These are phyloP conservation scores for Paspalum vaginatum DNA, from an alignment of 176 grass and related monocot species.

Conservation along the genomic window DNA sequence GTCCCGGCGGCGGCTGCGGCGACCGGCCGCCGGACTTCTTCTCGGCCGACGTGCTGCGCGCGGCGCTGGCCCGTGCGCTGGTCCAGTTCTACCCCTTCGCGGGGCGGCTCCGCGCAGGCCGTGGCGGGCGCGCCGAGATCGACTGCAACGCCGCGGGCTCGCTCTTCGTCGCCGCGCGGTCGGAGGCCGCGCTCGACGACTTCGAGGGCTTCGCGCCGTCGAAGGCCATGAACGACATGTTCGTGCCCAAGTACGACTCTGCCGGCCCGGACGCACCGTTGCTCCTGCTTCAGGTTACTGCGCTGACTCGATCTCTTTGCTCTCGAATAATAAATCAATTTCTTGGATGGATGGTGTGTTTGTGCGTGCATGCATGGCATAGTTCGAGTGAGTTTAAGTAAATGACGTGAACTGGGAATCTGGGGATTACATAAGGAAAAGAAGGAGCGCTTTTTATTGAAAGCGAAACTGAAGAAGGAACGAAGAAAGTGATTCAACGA, in stretches of 20 bases:
- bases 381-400: not conserved
- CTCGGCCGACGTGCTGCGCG: constrained; percentile 37
- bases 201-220: constrained; percentile 48
- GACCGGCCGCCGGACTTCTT: constrained; percentile 33
- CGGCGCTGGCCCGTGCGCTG: constrained; percentile 46
- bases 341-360: not conserved
- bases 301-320: no score
- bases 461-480: not conserved
- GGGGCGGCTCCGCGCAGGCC: constrained; percentile 40
- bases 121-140: constrained; percentile 50
- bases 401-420: not conserved
- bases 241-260: constrained; percentile 36
- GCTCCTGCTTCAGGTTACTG: constrained; percentile 56
- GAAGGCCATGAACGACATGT: constrained; percentile 36
- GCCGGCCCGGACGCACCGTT: constrained; percentile 19
- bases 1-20: not conserved
- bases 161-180: constrained; percentile 55
- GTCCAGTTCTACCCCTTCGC: constrained; percentile 66
- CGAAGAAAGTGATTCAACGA: not conserved
- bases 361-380: not conserved
- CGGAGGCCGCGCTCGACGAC: constrained; percentile 37
- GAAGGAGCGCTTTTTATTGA: not conserved
- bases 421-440: not conserved
- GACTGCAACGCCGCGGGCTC: constrained; percentile 52
- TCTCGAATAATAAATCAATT: not conserved